Percentiles rank a stretch among this genome's conserved stretches.
These are phyloP conservation scores for Tylopilus sp. DNA, from an alignment of 768 basidiomycete species.

Conservation along the genomic window DNA sequence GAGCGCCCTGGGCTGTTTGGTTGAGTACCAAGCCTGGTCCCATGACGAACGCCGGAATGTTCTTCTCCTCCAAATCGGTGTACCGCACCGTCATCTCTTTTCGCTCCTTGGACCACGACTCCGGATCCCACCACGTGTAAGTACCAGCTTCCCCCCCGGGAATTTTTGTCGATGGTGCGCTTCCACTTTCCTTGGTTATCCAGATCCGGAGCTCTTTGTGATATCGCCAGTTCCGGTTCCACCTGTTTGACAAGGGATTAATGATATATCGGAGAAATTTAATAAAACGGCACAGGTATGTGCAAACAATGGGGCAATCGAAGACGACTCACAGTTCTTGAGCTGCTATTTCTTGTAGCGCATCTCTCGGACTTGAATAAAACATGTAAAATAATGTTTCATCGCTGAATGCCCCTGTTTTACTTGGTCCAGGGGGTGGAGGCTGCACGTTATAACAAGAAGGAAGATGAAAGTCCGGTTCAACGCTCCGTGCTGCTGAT, in stretches of 20 bases:
- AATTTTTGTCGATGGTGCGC: slow-evolving; percentile 71
- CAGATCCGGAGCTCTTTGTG: slow-evolving; percentile 85
- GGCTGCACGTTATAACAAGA: slow-evolving; percentile 92
- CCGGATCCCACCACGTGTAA: slow-evolving; percentile 88
- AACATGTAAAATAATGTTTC: slow-evolving; percentile 99
- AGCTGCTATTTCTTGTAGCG: slow-evolving; percentile 90
- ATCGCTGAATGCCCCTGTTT: slow-evolving; percentile 85
- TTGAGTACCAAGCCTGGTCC: slow-evolving; percentile 46
- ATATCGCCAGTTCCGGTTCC: slow-evolving; percentile 93
- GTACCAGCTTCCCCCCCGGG: slow-evolving; percentile 81
- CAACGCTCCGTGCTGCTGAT: slow-evolving; percentile 77
- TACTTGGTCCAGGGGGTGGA: slow-evolving; percentile 75
- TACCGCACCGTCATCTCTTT: slow-evolving; percentile 78
- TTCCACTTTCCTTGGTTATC: slow-evolving; percentile 87
- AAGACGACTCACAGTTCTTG: slow-evolving; percentile 79
- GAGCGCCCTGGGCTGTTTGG: slow-evolving; percentile 29
- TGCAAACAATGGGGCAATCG: slow-evolving; percentile 10
- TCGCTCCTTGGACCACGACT: slow-evolving; percentile 72
- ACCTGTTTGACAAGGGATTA: slow-evolving; percentile 44
- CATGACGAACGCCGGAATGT: slow-evolving; percentile 53
- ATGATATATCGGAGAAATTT: background rate
- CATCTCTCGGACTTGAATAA: slow-evolving; percentile 90
- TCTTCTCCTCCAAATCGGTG: slow-evolving; percentile 73
- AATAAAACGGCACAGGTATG: slow-evolving; percentile 1
- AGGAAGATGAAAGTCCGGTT: slow-evolving; percentile 90